Evolutionary conservation across 352 stramenopile species (phyloP), one percentile per base, ranked within the genome.

Genomic region (Phytophthora pinifolia): DNA sequence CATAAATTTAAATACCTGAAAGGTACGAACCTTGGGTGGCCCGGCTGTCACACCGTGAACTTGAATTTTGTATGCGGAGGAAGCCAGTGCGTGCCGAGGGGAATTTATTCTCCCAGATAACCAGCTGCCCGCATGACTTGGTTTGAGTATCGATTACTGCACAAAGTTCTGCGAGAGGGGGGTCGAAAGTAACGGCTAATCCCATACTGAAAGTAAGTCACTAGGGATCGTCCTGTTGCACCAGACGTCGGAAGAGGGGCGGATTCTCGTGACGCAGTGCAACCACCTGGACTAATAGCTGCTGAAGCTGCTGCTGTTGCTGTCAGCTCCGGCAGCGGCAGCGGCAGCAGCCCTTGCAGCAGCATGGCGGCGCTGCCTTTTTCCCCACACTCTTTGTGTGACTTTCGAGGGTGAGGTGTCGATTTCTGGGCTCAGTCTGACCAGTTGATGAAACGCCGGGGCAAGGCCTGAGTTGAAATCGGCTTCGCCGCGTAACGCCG

Each of bases 231-330:
- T 58, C 51, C 10, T 6, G 39, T 72, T 68, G 63, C 43, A 55
- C 15, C 34, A 51, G 25, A 66, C 52, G 59, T 68, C 63, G 63
- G 58, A 72, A 72, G 59, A 72, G 42, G 42, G 43, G 45, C 53
- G 53, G 39, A 65, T 65, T 59, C 47, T 53, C 27, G 31, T 33
- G 42, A 47, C 46, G 45, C n/a, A 61, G 36, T 62, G 55, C 53
- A 54, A 54, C 53, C 53, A 54, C 53, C 34, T 54, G 53, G 22
- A 4, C 22, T 27, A 27, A 27, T 2, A 4, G 3, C 6, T 27
- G 22, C 22, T 27, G 22, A 4, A 27, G 2, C 22, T 22, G 27
- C 20, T 33, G 38, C 20, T 46, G 38, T 20, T 46, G 18, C 29
- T 62, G 46, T 51, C 36, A 27, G 22, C 22, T 27, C 22, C 22